These are phyloP conservation scores for Trichoderma lentiforme DNA, from an alignment of 2,329 filamentous ascomycete species.

Conservation along the genomic window DNA sequence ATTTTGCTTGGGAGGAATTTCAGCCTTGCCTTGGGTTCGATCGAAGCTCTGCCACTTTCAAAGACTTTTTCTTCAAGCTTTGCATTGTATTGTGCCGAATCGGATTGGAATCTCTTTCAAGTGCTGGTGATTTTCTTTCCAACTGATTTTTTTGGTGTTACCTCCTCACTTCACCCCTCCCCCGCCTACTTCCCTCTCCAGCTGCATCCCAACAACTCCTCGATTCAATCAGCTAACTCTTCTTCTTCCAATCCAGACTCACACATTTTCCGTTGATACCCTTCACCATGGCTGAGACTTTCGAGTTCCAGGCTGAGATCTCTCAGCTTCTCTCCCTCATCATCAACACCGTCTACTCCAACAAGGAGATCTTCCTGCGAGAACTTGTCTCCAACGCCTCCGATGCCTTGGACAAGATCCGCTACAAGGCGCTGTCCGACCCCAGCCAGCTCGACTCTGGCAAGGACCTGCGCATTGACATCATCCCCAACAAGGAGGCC, in stretches of 20 bases:
- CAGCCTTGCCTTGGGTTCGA: conserved; percentile 16
- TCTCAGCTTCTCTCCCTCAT: conserved; percentile 99
- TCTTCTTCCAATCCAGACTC: conserved; percentile 22
- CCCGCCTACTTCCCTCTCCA: background rate
- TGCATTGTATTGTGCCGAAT: background rate
- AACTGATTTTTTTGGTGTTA: background rate
- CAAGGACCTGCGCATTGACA: conserved; percentile 98
- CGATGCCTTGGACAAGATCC: conserved; percentile 99
- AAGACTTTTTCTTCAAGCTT: background rate
- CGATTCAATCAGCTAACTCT: conserved; percentile 25
- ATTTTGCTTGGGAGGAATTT: background rate
- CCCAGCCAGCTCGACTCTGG: conserved; percentile 93
- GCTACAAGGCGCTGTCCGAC: conserved; percentile 97
- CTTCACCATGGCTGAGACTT: conserved; percentile 87
- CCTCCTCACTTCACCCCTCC: background rate
- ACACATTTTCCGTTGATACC: conserved; percentile 38
- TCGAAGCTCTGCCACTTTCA: background rate
- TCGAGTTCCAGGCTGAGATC: conserved; percentile 99
- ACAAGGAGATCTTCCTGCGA: conserved; percentile 99
- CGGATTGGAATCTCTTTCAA: background rate
- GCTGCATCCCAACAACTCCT: conserved; percentile 9
- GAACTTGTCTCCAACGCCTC: conserved; percentile 98
- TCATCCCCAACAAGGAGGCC: conserved; percentile 94
- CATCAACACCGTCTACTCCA: conserved; percentile 99
- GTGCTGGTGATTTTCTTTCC: background rate